Evolutionary conservation across 352 stramenopile genomes (phyloP), one percentile per base, ranked within the genome.

Genomic region (Phytophthora constricta): DNA sequence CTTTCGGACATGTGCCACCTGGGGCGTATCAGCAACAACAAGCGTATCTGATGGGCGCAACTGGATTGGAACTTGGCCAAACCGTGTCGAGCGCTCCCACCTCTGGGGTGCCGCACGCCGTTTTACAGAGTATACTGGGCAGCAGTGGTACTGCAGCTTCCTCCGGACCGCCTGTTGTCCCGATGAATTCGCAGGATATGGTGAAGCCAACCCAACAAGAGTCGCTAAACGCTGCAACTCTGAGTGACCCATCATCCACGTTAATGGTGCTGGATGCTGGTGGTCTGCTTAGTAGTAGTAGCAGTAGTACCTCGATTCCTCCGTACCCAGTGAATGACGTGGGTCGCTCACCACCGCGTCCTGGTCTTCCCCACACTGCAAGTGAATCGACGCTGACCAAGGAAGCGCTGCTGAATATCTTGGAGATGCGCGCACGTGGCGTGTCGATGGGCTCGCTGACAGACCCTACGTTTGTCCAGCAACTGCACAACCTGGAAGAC

Each of bases 401-500:
- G n/a, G 82, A 91, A 20, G 69, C 82, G 1, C 61, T 70, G 49
- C 59, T 80, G 2, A 80, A 62, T 52, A 70, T 82, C 19, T 56
- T 77, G 16, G 80, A 86, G 33, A 61, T 76, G 52, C 80, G 77
- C 17, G 80, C 80, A 37, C 80, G 84, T 52, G 82, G 82, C 8
- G 77, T 91, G 20, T 92, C 84, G 3, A 73, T 90, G 37, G 84
- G 84, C 1, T 89, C 82, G 17, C 59, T 84, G 0, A 62, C 72
- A 1, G 84, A 92, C 67, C 66, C 82, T 19, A 62, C 70, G 10
- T 89, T 84, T 52, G 72, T 86, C 22, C 80, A 86, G 20, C 80
- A 86, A 52, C 83, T 91, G 25, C 75, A 86, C n/a, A 70, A 80
- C 22, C 74, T 89, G 41, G 84, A 92, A 67, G 84, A 92, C 31